Percentiles rank a stretch among this genome's conserved stretches.
Evolutionary conservation across 306 rosid genomes (phyloP).

Genomic region (barrel medic (Medicago truncatula)): MtrunA17r5.0-ANR NC_053042.1:31494501-31495000

Average conservation of each 20-base stretch:
- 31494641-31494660: conserved; percentile 53
- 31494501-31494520: too few relatives aligned
- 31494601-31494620: background rate
- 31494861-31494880: too few relatives aligned
- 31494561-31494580: background rate
- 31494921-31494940: conserved; percentile 27
- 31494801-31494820: too few relatives aligned
- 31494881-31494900: too few relatives aligned
- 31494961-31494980: conserved; percentile 80
- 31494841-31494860: too few relatives aligned
- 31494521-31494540: too few relatives aligned
- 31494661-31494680: conserved; percentile 51
- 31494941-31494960: conserved; percentile 71
- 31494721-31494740: too few relatives aligned
- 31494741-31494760: too few relatives aligned
- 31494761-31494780: too few relatives aligned
- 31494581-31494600: background rate
- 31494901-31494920: too few relatives aligned
- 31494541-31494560: background rate
- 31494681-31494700: conserved; percentile 42
- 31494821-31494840: too few relatives aligned
- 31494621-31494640: conserved; percentile 68
- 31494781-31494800: too few relatives aligned
- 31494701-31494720: background rate
- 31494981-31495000: conserved; percentile 79